Conservation (phyloP, 148 eudicot species). For the Beta vulgaris region DNA sequence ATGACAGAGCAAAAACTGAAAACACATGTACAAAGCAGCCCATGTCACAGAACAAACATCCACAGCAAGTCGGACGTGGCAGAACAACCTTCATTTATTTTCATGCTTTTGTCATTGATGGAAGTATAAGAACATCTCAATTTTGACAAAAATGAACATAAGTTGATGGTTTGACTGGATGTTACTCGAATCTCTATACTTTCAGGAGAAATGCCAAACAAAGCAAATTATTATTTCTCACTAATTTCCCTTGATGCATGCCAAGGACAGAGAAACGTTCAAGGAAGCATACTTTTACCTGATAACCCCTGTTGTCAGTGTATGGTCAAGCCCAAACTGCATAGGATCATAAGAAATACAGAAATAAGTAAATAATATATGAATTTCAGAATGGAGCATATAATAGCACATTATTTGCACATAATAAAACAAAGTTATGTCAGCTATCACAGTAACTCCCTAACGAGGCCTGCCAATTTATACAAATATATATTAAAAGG, state of each 20-base stretch:
- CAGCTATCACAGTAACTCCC: background rate
- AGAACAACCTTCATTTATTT: background rate
- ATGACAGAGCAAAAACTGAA: background rate
- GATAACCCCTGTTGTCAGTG: slow-evolving; percentile 86
- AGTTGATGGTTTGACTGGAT: too few relatives aligned
- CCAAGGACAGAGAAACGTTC: background rate
- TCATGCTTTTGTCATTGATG: background rate
- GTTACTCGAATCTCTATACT: background rate
- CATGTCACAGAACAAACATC: background rate
- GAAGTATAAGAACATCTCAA: background rate
- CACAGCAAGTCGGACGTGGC: background rate
- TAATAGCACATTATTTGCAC: background rate
- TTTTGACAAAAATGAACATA: too few relatives aligned
- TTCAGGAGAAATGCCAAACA: background rate
- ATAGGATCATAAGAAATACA: slow-evolving; percentile 12
- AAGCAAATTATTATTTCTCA: background rate
- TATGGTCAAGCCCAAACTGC: slow-evolving; percentile 90
- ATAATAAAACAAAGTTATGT: background rate
- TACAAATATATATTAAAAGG: too few relatives aligned
- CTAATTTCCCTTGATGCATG: background rate
- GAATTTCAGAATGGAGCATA: background rate
- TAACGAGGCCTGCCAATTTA: background rate
- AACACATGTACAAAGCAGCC: background rate
- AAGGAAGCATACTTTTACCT: slow-evolving; percentile 41
- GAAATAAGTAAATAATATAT: slow-evolving; percentile 6